These are phyloP conservation scores for Purshia tridentata DNA, from an alignment of 306 rosid species.

Conservation along the genomic window DNA sequence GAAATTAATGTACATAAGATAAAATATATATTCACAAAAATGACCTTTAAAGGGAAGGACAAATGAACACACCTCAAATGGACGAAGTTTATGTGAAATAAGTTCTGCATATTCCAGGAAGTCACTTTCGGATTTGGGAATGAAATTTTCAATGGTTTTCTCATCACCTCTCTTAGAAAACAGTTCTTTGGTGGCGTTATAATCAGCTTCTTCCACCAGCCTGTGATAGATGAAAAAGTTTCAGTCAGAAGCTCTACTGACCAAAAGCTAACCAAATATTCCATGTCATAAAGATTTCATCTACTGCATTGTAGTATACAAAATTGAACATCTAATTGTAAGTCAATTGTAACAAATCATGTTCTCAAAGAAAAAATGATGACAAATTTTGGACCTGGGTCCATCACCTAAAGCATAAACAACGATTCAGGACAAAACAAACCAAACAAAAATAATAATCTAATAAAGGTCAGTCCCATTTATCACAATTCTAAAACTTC, in stretches of 20 bases:
- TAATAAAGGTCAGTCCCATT: background rate
- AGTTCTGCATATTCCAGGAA: slow-evolving; percentile 91
- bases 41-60: background rate
- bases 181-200: slow-evolving; percentile 72
- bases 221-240: slow-evolving; percentile 37
- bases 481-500: background rate
- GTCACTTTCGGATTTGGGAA: slow-evolving; percentile 88
- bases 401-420: background rate
- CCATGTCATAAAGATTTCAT: background rate
- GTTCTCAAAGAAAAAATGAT: background rate
- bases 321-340: background rate
- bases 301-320: background rate
- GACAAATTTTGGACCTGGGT: background rate
- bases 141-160: slow-evolving; percentile 76
- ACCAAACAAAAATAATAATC: background rate
- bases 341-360: background rate
- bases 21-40: background rate
- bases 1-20: background rate
- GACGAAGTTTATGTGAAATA: slow-evolving; percentile 57
- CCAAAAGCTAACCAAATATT: background rate
- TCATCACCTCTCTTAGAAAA: slow-evolving; percentile 59
- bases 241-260: background rate
- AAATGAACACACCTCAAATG: slow-evolving; percentile 58
- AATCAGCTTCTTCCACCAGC: slow-evolving; percentile 91
- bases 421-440: background rate